Percentiles rank a stretch among this genome's conserved stretches.
phyloP scores from a whole-genome alignment of 768 basidiomycete species.

The Lentinula guzmanii region DNA sequence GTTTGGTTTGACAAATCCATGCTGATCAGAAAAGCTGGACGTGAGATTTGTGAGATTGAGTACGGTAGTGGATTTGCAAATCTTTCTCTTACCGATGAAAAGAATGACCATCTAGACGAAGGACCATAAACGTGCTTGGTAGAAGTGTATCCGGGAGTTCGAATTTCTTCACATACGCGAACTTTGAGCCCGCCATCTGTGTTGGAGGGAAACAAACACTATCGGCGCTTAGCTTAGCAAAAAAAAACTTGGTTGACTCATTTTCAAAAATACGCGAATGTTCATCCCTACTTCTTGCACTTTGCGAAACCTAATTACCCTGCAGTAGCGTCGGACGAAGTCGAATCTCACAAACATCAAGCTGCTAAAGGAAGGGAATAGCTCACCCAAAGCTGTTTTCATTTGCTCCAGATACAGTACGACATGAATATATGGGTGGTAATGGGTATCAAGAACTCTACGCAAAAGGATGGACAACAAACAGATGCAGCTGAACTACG shows the following conservation, averaged over 20 bases:
- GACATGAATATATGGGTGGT: neutral
- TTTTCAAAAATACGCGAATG: too few relatives aligned
- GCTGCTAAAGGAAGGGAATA: neutral
- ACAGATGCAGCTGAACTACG: neutral
- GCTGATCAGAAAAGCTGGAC: constrained; percentile 75
- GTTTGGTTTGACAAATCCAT: constrained; percentile 86
- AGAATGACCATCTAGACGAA: constrained; percentile 87
- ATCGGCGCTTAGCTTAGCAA: too few relatives aligned
- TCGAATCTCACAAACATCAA: too few relatives aligned
- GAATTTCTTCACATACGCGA: constrained; percentile 83
- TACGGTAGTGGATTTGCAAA: neutral
- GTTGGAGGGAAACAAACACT: neutral
- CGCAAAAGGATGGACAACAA: neutral
- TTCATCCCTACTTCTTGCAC: neutral
- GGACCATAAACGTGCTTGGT: constrained; percentile 77
- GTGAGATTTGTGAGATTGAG: too few relatives aligned
- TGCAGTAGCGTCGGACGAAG: too few relatives aligned
- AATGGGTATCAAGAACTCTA: constrained; percentile 6
- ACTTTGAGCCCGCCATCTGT: constrained; percentile 88
- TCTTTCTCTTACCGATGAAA: constrained; percentile 70
- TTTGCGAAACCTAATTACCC: too few relatives aligned
- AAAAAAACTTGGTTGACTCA: too few relatives aligned
- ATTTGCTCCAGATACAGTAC: constrained; percentile 6
- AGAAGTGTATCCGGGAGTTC: constrained; percentile 86
- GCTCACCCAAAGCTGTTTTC: constrained; percentile 8